A percentile compares a stretch with the other conserved stretches of the same genome.
phyloP scores from a whole-genome alignment of 2,329 filamentous ascomycete species.

The Alternaria brassicae region DNA sequence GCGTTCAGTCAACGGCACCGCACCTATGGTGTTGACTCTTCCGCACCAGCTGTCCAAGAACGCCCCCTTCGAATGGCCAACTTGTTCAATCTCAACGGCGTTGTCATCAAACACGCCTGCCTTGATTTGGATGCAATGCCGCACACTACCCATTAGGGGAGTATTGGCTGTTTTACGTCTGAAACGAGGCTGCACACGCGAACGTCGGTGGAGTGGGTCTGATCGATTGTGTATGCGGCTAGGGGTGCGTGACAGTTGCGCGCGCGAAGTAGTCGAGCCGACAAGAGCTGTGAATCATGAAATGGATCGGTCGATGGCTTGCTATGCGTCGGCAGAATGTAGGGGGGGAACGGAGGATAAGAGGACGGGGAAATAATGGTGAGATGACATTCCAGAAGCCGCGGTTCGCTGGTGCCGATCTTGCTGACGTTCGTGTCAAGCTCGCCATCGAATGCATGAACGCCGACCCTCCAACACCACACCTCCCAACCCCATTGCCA shows the following conservation, averaged over 20 bases:
- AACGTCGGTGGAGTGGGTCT: slow-evolving; percentile 4
- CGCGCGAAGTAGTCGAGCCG: slow-evolving; percentile 11
- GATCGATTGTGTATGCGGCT: neutral
- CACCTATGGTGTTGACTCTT: neutral
- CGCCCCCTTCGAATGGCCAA: neutral
- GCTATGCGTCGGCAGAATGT: neutral
- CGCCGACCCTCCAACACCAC: slow-evolving; percentile 2
- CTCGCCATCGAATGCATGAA: slow-evolving; percentile 3
- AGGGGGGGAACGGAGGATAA: neutral
- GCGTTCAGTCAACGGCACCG: neutral
- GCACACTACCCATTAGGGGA: slow-evolving; percentile 27
- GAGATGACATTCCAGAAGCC: neutral
- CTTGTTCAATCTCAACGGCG: slow-evolving; percentile 10
- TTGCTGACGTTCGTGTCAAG: neutral
- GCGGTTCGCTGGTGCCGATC: neutral
- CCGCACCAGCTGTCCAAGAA: neutral
- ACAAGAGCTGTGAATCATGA: neutral
- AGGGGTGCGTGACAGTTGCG: slow-evolving; percentile 16
- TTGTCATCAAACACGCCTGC: slow-evolving; percentile 19
- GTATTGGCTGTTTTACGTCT: slow-evolving; percentile 29
- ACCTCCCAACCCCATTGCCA: neutral
- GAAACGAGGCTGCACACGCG: slow-evolving; percentile 24
- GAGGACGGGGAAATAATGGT: neutral
- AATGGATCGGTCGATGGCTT: neutral
- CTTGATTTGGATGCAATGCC: slow-evolving; percentile 13